Percentiles rank a stretch among this genome's conserved stretches.
Evolutionary conservation across 306 rosid genomes (phyloP).

Genomic region (Begonia loranthoides): DNA sequence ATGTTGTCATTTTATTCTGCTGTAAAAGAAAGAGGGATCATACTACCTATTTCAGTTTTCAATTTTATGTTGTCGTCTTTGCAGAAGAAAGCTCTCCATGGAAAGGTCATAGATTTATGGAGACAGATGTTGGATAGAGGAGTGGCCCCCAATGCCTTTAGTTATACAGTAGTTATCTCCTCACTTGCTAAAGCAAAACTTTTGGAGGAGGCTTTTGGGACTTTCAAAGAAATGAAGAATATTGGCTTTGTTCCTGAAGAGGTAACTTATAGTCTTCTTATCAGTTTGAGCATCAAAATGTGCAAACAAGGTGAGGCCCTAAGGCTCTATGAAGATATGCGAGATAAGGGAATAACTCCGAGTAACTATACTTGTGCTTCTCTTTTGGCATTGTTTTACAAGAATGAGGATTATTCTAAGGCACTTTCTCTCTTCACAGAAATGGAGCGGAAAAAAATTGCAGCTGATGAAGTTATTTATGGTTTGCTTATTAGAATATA

Average conservation of each 20-base stretch:
- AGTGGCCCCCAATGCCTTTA: slow-evolving; percentile 49
- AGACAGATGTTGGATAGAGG: slow-evolving; percentile 44
- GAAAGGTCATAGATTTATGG: slow-evolving; percentile 53
- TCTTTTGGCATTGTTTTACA: slow-evolving; percentile 72
- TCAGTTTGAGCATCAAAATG: slow-evolving; percentile 45
- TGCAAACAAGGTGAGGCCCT: slow-evolving; percentile 46
- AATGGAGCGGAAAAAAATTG: slow-evolving; percentile 47
- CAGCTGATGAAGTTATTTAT: slow-evolving; percentile 81
- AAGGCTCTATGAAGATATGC: slow-evolving; percentile 64
- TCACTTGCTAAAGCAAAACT: slow-evolving; percentile 54
- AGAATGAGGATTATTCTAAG: slow-evolving; percentile 63
- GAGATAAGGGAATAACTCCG: slow-evolving; percentile 44
- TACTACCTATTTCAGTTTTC: slow-evolving; percentile 56
- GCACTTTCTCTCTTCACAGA: slow-evolving; percentile 83
- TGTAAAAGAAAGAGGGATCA: slow-evolving; percentile 46
- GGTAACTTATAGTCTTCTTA: slow-evolving; percentile 59
- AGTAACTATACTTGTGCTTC: slow-evolving; percentile 87
- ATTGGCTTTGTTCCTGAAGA: slow-evolving; percentile 66
- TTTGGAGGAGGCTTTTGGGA: slow-evolving; percentile 44
- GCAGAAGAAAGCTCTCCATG: slow-evolving; percentile 82
- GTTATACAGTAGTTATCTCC: slow-evolving; percentile 55
- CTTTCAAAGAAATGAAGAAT: slow-evolving; percentile 47
- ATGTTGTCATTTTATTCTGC: slow-evolving; percentile 87
- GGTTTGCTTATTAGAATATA: slow-evolving; percentile 89
- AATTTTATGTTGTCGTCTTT: slow-evolving; percentile 92